Evolutionary conservation across 202 grass and related monocot genomes (phyloP).

Genomic region (Thinopyrum obtusiflorum): DNA sequence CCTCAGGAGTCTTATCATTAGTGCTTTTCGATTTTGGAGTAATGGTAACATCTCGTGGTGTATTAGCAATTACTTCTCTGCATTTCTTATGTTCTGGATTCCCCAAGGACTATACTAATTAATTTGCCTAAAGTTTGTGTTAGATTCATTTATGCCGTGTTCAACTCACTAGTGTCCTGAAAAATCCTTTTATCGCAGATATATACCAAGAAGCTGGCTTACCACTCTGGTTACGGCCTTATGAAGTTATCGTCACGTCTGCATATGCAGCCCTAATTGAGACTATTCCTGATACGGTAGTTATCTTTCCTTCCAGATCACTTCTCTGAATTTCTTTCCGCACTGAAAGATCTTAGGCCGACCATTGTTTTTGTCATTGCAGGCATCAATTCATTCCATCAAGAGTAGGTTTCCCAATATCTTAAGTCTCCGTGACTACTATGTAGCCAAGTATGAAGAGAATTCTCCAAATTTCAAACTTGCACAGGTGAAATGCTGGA

Average conservation of each 20-base stretch:
- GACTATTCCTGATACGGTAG: constrained; percentile 97
- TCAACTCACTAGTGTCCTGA: background rate
- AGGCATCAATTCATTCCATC: constrained; percentile 99
- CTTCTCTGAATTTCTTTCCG: constrained; percentile 27
- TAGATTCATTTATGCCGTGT: background rate
- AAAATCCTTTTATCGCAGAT: constrained; percentile 52
- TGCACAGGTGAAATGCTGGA: constrained; percentile 60
- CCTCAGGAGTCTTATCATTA: background rate
- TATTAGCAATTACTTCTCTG: background rate
- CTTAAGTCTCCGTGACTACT: constrained; percentile 83
- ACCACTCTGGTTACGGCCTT: constrained; percentile 96
- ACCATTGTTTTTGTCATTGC: constrained; percentile 33
- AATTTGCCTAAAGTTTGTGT: background rate
- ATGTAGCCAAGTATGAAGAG: constrained; percentile 92
- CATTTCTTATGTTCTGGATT: background rate
- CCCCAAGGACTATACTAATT: background rate
- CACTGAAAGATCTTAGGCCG: constrained; percentile 23
- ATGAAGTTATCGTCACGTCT: constrained; percentile 98
- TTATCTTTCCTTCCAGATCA: constrained; percentile 20
- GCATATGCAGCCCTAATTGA: constrained; percentile 98
- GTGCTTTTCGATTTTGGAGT: background rate
- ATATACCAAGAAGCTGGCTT: constrained; percentile 99
- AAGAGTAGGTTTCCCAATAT: constrained; percentile 96
- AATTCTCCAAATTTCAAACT: constrained; percentile 97
- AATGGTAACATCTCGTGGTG: background rate